Evolutionary conservation across 371 early-diverging fungal species (phyloP), one percentile per base, ranked within the genome.

Genomic region (Apophysomyces ossiformis): DNA sequence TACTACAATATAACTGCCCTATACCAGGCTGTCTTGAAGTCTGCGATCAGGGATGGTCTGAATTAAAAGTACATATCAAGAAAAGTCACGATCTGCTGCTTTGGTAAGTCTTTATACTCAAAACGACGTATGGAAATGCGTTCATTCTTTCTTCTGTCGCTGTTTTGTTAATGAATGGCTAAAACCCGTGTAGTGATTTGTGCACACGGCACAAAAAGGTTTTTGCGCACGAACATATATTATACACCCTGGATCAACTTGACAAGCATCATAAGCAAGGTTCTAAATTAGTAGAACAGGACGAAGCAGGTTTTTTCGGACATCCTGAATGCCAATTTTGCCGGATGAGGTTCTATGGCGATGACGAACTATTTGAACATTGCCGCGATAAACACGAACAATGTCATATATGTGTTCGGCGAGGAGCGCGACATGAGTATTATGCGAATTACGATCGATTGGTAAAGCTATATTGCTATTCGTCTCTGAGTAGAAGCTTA

Each of bases 321-420:
- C 98, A 98, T 73, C 98, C 98, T 1, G 82, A 86, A 58, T 98
- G 98, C 76, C 88, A 86, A 4, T 97, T 97, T 74, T 98, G 98
- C 76, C 77, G 84, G 9, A 84, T 68, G 36, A 77, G 83, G 43
- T 98, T 93, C 66, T 97, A 93, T 73, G 93, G 90, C 35, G 84
- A 89, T 54, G 98, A 98, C 70, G 95, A 94, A 73, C 77, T 98
- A 36, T 96, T 85, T 76, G 91, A 91, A 38, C 98, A 98, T 75
- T 97, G 98, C 71, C 86, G 93, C 16, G 89, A 95, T 62, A 88
- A 87, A 61, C 98, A 98, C 77, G 98, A 98, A 73, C 91, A 95
- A 74, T 98, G 98, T 66, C 92, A 92, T 69, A 75, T 97, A 26
- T 98, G 98, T 70, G 83, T 87, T 13, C 77, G 90, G 58, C 69